Conservation (phyloP, 768 basidiomycete genomes). For the Lactifluus volemus region DNA sequence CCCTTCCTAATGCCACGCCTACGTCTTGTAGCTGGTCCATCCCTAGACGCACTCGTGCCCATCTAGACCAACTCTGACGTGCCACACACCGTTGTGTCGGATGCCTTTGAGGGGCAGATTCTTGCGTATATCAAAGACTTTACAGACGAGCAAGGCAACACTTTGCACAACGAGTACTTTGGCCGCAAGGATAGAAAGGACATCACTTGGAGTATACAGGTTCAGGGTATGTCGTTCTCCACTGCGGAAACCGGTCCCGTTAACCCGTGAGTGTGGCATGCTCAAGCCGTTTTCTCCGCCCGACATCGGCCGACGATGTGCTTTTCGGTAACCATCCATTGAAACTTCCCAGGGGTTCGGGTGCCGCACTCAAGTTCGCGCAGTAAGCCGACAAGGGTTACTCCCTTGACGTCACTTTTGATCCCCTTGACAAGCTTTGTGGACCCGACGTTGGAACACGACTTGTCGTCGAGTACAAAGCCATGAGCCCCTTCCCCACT, state of each 20-base stretch:
- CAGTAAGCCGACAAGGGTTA: conserved; percentile 55
- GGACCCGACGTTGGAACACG: conserved; percentile 81
- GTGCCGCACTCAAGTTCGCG: conserved; percentile 76
- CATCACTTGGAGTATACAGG: conserved; percentile 88
- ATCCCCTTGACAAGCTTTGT: conserved; percentile 48
- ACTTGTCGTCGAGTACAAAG: conserved; percentile 62
- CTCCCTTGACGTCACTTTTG: conserved; percentile 8
- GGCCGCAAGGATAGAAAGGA: conserved; percentile 54
- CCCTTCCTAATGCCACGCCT: conserved; percentile 42
- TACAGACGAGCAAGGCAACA: conserved; percentile 40
- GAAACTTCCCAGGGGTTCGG: conserved; percentile 72
- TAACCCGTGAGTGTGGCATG: neutral
- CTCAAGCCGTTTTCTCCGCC: conserved; percentile 64
- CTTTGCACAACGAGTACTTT: conserved; percentile 63
- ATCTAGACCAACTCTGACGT: conserved; percentile 63
- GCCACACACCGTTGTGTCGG: conserved; percentile 46
- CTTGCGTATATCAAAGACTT: conserved; percentile 74
- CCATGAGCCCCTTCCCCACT: conserved; percentile 90
- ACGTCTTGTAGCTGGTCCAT: conserved; percentile 66
- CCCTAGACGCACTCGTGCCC: conserved; percentile 41
- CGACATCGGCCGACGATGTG: conserved; percentile 67
- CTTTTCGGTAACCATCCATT: conserved; percentile 82
- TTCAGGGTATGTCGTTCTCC: conserved; percentile 62
- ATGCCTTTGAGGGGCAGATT: conserved; percentile 67
- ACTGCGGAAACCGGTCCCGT: too few relatives aligned